A percentile compares a stretch with the other conserved stretches of the same genome.
Conservation (phyloP, 2,329 filamentous ascomycete genomes). For the Aspergillus cejpii region DNA sequence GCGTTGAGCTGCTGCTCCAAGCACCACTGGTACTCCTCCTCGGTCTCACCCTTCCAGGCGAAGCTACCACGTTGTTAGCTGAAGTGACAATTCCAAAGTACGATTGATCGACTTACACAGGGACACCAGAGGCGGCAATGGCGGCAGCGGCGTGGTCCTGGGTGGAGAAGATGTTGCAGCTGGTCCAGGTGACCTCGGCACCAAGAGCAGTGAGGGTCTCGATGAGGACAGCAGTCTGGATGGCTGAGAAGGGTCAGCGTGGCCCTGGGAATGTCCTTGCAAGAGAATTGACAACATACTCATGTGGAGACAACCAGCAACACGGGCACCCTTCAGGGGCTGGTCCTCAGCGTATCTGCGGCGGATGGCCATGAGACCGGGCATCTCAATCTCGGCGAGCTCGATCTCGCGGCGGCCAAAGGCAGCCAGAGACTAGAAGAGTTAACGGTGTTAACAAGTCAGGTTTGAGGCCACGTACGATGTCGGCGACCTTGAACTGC, state of each 20-base stretch:
- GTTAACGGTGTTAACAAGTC: conserved; percentile 5
- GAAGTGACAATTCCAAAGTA: conserved; percentile 21
- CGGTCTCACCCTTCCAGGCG: conserved; percentile 85
- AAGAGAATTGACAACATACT: conserved; percentile 46
- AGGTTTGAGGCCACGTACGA: conserved; percentile 46
- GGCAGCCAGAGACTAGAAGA: conserved; percentile 68
- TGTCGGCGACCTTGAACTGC: conserved; percentile 98
- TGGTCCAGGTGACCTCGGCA: conserved; percentile 97
- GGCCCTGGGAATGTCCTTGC: not conserved
- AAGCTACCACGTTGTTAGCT: conserved; percentile 40
- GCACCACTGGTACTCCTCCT: conserved; percentile 99
- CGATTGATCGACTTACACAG: conserved; percentile 52
- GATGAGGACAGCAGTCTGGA: conserved; percentile 98
- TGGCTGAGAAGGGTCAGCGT: conserved; percentile 49
- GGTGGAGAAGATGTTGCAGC: conserved; percentile 99
- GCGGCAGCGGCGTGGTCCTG: conserved; percentile 97
- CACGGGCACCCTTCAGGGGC: conserved; percentile 87
- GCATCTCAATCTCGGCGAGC: conserved; percentile 93
- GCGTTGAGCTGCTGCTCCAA: conserved; percentile 94
- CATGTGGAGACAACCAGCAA: conserved; percentile 98
- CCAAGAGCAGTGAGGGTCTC: conserved; percentile 92
- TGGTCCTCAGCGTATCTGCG: conserved; percentile 86
- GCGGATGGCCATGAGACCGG: conserved; percentile 93
- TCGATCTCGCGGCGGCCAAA: conserved; percentile 99
- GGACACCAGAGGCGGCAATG: conserved; percentile 87